Base-by-base conservation (phyloP, 2,329 filamentous ascomycete genomes). In the Dactylellina drechsleri region DNA sequence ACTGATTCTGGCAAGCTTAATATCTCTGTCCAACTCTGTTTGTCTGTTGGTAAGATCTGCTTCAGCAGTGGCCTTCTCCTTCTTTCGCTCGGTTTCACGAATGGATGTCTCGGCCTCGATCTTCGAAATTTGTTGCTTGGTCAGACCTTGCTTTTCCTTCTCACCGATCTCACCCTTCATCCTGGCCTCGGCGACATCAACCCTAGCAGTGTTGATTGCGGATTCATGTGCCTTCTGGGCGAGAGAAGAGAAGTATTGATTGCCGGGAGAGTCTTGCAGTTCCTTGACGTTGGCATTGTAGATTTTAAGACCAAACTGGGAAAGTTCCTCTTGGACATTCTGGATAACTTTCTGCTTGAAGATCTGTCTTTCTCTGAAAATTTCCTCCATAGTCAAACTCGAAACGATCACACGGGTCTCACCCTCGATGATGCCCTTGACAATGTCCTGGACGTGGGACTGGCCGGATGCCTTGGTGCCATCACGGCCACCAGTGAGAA, bases 371-470 rank as follows among this genome's bases (percentile, higher is more conserved):
- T 92, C 89, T 74, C 89, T 90, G 82, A 93, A 93, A 72, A 96
- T 91, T 82, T 95, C 92, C 81, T 94, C 92, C 91, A 95, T 94
- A n/a, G 91, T 93, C 91, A 96, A 94, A 78, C 88, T 90, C 0
- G 89, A 92, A 49, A 96, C 91, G 62, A 96, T 88, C 4, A 92
- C 90, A 71, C 92, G 87, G 0, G 91, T 93, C 82, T 96, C 92
- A 76, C 92, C 92, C 81, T 96, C 92, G 78, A 96, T 95, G 81
- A 96, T 93, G 74, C 92, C 92, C 82, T 92, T 94, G 82, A 96
- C 90, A 76, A 96, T 96, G 78, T 91, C 91, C 80, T 91, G 90
- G 15, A 95, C 89, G 82, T 94, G 91, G 64, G 86, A 85, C n/a
- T 85, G 82, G 20, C 84, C 84, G 77, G 82, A 83, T 15, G 83